A percentile compares a stretch with the other conserved stretches of the same genome.
Evolutionary conservation across 106 monocot species (phyloP).

Genomic region (Phalaenopsis equestris): DNA sequence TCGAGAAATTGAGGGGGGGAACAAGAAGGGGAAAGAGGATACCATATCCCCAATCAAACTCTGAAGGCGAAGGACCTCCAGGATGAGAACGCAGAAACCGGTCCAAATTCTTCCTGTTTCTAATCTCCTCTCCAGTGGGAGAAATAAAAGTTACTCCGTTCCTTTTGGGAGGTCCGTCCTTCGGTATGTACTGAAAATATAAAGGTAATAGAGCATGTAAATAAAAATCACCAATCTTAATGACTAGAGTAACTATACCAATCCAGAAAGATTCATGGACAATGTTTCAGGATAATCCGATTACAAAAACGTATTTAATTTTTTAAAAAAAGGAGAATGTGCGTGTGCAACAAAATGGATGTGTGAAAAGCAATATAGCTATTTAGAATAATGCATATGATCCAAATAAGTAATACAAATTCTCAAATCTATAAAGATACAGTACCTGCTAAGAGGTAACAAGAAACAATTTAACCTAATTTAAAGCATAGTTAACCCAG

Average conservation of each 20-base stretch:
- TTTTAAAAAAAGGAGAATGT: not conserved
- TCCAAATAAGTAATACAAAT: not conserved
- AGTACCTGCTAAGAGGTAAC: too few relatives aligned
- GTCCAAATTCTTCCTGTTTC: constrained; percentile 53
- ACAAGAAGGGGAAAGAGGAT: constrained; percentile 1
- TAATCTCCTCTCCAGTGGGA: constrained; percentile 75
- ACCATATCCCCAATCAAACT: constrained; percentile 86
- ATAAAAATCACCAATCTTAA: not conserved
- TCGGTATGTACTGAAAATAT: constrained; percentile 21
- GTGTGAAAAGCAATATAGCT: not conserved
- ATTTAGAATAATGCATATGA: not conserved
- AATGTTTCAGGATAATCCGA: not conserved
- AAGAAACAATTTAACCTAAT: too few relatives aligned
- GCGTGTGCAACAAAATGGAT: not conserved
- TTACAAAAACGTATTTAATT: not conserved
- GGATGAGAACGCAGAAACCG: constrained; percentile 54
- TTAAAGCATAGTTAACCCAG: too few relatives aligned
- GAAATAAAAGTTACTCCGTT: constrained; percentile 46
- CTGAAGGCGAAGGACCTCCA: constrained; percentile 49
- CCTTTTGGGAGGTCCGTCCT: constrained; percentile 28
- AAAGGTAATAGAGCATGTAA: not conserved
- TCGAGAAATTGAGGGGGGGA: not conserved
- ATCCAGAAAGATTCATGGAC: not conserved
- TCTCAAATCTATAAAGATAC: too few relatives aligned
- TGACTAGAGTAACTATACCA: not conserved